Percentiles rank a stretch among this genome's conserved stretches.
Conservation (phyloP, 2,329 filamentous ascomycete species). For the Penicillium griseofulvum region DNA sequence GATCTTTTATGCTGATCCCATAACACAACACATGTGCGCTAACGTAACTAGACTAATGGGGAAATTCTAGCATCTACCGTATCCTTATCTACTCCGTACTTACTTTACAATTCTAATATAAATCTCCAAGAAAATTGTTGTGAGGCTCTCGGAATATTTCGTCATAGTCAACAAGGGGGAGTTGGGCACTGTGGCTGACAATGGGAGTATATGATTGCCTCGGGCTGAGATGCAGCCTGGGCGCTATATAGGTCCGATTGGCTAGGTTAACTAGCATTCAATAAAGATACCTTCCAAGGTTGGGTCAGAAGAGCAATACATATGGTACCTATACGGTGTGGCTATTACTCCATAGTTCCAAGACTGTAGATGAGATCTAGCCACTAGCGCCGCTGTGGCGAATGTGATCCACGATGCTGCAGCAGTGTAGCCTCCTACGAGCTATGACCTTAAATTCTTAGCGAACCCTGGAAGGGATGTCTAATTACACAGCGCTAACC, state of each 20-base stretch:
- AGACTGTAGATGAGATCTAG: background rate
- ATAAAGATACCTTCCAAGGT: background rate
- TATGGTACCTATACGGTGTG: background rate
- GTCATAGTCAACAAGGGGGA: background rate
- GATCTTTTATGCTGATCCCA: background rate
- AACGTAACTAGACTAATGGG: background rate
- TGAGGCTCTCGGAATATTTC: background rate
- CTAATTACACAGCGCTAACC: background rate
- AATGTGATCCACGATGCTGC: background rate
- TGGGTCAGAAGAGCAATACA: background rate
- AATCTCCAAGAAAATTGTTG: background rate
- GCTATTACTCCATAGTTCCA: background rate
- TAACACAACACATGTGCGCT: background rate
- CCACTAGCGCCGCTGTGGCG: conserved; percentile 5
- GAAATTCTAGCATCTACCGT: background rate
- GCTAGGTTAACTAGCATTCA: background rate
- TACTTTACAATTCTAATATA: background rate
- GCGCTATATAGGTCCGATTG: conserved; percentile 5
- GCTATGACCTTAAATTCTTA: background rate
- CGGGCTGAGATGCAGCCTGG: conserved; percentile 1
- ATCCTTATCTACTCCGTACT: background rate
- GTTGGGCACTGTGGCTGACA: background rate
- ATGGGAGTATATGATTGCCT: background rate
- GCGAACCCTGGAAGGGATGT: background rate
- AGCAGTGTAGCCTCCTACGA: background rate